Evolutionary conservation across 1,139 yeast genomes (phyloP).

Genomic region (Meyerozyma carpophila): DNA sequence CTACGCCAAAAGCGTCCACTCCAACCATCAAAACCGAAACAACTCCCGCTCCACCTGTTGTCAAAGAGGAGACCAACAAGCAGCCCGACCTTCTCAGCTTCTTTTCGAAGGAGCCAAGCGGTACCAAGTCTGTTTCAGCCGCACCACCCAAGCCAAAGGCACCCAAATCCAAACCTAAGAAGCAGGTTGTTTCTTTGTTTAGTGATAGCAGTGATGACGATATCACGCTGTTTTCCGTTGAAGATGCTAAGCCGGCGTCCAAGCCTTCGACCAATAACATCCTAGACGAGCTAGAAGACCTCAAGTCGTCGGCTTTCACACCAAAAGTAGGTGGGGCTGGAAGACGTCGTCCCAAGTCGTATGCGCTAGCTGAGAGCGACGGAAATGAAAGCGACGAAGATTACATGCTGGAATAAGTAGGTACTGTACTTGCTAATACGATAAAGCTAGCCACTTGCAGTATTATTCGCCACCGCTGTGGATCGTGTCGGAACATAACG

Average conservation of each 20-base stretch:
- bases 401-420: constrained; percentile 1
- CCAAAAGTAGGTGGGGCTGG: not conserved
- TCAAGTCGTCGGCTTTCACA: not conserved
- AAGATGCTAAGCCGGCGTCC: not conserved
- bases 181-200: constrained; percentile 15
- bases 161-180: constrained; percentile 7
- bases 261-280: not conserved
- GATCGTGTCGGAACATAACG: not conserved
- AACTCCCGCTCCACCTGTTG: not conserved
- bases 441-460: not conserved
- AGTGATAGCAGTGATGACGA: constrained; percentile 35
- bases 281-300: not conserved
- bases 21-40: constrained; percentile 2
- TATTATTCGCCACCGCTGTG: not conserved
- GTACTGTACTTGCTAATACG: not conserved
- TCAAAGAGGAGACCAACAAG: constrained; percentile 5
- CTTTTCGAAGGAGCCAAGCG: constrained; percentile 8
- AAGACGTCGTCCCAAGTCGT: constrained; percentile 1
- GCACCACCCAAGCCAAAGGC: constrained; percentile 4
- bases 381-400: not conserved
- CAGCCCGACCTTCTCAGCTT: constrained; percentile 16
- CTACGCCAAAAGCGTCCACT: constrained; percentile 4
- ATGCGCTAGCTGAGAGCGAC: not conserved
- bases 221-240: constrained; percentile 1
- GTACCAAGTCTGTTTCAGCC: constrained; percentile 5